phyloP scores from a whole-genome alignment of 148 eudicot species.

The Camellia lanceoleosa region DNA sequence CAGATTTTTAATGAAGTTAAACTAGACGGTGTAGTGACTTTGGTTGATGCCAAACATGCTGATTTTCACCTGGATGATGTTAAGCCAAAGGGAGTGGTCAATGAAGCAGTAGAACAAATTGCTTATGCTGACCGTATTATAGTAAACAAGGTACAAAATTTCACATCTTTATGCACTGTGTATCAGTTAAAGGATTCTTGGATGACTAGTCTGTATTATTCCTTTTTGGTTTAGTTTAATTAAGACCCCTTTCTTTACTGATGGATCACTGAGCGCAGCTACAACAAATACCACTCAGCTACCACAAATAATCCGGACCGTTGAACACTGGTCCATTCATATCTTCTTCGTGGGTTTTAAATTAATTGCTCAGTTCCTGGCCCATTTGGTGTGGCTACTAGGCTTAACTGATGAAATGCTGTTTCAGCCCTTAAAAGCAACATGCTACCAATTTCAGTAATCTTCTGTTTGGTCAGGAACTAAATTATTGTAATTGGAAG shows the following conservation, averaged over 20 bases:
- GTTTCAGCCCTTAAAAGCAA: slow-evolving; percentile 1
- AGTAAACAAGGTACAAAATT: slow-evolving; percentile 66
- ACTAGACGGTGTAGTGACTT: slow-evolving; percentile 95
- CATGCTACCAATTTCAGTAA: neutral
- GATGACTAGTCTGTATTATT: neutral
- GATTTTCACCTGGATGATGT: slow-evolving; percentile 73
- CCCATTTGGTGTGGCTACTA: neutral
- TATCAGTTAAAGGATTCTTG: neutral
- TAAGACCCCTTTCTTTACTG: neutral
- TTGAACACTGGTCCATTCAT: neutral
- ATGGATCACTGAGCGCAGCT: neutral
- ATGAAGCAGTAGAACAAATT: slow-evolving; percentile 86
- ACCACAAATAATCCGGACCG: neutral
- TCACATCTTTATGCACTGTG: neutral
- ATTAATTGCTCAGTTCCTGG: neutral
- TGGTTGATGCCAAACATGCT: slow-evolving; percentile 94
- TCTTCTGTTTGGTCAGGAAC: neutral
- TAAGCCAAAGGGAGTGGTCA: slow-evolving; percentile 89
- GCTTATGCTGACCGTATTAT: slow-evolving; percentile 89
- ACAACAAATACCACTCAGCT: neutral
- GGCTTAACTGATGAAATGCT: neutral
- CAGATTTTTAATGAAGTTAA: slow-evolving; percentile 75
- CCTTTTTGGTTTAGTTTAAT: neutral
- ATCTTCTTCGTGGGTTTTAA: neutral
- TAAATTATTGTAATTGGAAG: neutral